A percentile compares a stretch with the other conserved stretches of the same genome.
Evolutionary conservation across 176 grass and related monocot genomes (phyloP).

Genomic region (Oropetium thomaeum): DNA sequence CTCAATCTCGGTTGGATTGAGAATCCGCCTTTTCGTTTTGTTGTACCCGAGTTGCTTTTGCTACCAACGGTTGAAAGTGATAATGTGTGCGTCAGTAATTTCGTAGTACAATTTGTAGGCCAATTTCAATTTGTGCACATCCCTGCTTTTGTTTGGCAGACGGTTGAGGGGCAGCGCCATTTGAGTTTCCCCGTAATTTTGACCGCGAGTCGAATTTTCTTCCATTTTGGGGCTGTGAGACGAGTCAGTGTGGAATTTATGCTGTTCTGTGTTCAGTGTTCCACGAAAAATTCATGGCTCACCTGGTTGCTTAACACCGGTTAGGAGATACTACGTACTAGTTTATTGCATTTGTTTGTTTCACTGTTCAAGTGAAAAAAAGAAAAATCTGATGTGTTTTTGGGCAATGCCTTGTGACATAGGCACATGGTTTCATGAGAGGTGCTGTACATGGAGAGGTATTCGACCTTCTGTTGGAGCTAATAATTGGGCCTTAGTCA

Average conservation of each 20-base stretch:
- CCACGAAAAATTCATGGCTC: neutral
- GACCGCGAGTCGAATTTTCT: neutral
- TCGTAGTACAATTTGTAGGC: neutral
- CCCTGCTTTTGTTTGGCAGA: neutral
- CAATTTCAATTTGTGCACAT: constrained; percentile 11
- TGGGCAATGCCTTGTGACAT: neutral
- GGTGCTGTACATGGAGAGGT: neutral
- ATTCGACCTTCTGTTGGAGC: neutral
- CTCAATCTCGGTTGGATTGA: neutral
- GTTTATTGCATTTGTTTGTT: neutral
- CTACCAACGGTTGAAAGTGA: neutral
- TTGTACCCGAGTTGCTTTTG: neutral
- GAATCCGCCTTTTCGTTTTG: neutral
- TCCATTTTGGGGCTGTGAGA: neutral
- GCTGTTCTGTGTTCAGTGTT: neutral
- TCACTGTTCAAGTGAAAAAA: neutral
- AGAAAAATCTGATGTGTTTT: neutral
- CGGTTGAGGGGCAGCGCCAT: neutral
- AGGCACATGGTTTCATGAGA: neutral
- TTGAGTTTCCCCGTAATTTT: neutral
- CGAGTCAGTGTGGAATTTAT: neutral
- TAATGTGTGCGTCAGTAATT: neutral
- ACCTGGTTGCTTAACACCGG: neutral
- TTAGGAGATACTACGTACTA: neutral
- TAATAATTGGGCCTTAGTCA: neutral